Conservation (phyloP, 2,329 filamentous ascomycete species). For the Lithohypha guttulata region DNA sequence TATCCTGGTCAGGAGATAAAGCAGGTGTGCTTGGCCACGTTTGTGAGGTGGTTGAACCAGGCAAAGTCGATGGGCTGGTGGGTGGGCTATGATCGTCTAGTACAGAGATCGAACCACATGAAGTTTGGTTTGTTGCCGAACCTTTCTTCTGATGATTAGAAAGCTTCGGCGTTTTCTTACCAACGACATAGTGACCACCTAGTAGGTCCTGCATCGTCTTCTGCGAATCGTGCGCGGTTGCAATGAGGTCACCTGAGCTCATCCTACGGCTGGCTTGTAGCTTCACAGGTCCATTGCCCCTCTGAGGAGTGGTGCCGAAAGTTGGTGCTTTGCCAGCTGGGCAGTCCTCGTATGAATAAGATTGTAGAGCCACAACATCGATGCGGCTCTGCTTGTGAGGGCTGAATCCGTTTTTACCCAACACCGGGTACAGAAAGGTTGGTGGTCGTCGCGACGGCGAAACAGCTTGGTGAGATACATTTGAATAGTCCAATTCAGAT, state of each 20-base stretch:
- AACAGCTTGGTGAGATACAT: slow-evolving; percentile 13
- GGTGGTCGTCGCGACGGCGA: slow-evolving; percentile 12
- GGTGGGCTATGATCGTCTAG: too few species aligned
- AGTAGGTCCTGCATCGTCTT: slow-evolving; percentile 20
- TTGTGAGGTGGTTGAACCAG: slow-evolving; percentile 1
- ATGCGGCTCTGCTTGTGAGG: slow-evolving; percentile 1
- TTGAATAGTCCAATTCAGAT: slow-evolving; percentile 15
- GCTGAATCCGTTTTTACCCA: slow-evolving; percentile 11
- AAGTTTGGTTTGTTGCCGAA: too few species aligned
- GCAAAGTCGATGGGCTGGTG: neutral
- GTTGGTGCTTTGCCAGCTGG: slow-evolving; percentile 17
- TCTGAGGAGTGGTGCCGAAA: slow-evolving; percentile 16
- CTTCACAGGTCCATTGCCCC: slow-evolving; percentile 22
- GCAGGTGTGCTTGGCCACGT: neutral
- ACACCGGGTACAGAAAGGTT: slow-evolving; percentile 14
- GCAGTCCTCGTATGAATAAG: slow-evolving; percentile 17
- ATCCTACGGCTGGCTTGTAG: slow-evolving; percentile 20
- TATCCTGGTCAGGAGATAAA: neutral
- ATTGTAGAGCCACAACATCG: slow-evolving; percentile 9
- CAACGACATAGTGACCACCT: slow-evolving; percentile 20
- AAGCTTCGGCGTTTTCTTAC: slow-evolving; percentile 10
- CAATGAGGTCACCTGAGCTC: slow-evolving; percentile 21
- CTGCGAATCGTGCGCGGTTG: slow-evolving; percentile 19
- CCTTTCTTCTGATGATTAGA: neutral
- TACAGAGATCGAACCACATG: neutral